Evolutionary conservation across 176 grass and related monocot species (phyloP).

Genomic region (Carex pumila): DNA sequence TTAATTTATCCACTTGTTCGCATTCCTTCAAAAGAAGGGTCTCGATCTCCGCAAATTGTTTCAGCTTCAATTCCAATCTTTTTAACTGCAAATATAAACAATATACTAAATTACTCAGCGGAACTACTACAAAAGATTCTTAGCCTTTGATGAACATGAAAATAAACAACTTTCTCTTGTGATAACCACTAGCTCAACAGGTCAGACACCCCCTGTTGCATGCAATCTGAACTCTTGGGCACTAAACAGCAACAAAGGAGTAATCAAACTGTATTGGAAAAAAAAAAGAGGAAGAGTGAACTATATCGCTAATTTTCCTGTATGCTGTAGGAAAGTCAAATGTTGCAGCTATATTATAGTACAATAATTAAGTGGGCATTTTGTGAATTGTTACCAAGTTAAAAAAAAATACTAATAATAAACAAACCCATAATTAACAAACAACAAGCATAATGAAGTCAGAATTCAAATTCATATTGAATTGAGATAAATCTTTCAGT

Average conservation of each 20-base stretch:
- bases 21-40: slow-evolving; percentile 94
- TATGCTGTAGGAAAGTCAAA: not conserved
- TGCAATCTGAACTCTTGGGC: not conserved
- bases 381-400: not conserved
- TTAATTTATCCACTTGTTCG: slow-evolving; percentile 64
- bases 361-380: not conserved
- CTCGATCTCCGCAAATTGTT: slow-evolving; percentile 91
- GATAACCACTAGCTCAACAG: not conserved
- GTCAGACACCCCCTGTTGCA: not conserved
- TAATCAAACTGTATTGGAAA: not conserved
- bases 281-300: not conserved
- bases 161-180: not conserved
- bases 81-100: slow-evolving; percentile 62
- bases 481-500: not conserved
- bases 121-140: not conserved
- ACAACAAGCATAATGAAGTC: not conserved
- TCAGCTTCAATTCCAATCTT: slow-evolving; percentile 87
- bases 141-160: not conserved
- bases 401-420: not conserved
- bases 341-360: not conserved
- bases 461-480: not conserved
- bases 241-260: not conserved
- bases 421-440: not conserved
- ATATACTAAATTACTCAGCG: not conserved
- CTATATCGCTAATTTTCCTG: not conserved